Percentiles rank a stretch among this genome's conserved stretches.
Conservation (phyloP, 2,329 filamentous ascomycete species). For the Sporothrix pallida region DNA sequence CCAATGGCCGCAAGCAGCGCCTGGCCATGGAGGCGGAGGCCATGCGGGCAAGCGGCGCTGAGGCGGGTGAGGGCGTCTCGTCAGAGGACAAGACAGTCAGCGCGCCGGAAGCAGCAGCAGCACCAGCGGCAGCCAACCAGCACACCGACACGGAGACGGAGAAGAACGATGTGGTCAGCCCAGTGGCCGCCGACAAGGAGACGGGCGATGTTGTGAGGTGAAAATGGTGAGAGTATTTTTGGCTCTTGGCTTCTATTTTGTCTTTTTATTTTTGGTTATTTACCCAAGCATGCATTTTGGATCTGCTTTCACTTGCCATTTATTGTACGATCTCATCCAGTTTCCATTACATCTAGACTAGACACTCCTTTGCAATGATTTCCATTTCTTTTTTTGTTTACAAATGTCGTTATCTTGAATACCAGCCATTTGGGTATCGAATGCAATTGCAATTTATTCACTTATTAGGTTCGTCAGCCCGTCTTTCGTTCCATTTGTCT, state of each 20-base stretch:
- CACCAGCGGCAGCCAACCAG: neutral
- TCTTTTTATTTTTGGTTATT: neutral
- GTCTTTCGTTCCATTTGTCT: neutral
- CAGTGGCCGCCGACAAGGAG: neutral
- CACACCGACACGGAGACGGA: neutral
- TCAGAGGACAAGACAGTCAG: neutral
- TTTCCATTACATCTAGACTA: conserved; percentile 23
- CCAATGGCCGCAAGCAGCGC: conserved; percentile 37
- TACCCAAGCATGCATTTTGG: neutral
- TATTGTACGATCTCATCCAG: neutral
- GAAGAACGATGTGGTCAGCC: neutral
- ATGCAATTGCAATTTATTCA: neutral
- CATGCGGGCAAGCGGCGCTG: neutral
- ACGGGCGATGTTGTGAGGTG: neutral
- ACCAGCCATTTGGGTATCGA: neutral
- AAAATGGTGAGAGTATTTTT: neutral
- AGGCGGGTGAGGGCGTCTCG: neutral
- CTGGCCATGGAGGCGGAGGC: conserved; percentile 15
- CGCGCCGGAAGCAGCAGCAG: neutral
- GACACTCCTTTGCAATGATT: conserved; percentile 14
- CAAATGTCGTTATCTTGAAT: neutral
- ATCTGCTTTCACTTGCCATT: neutral
- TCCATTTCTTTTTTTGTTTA: neutral
- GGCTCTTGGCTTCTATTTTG: neutral
- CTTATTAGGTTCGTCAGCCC: too few relatives aligned